Base-by-base conservation (phyloP, 768 basidiomycete genomes). In the Podaxis sp. region DNA sequence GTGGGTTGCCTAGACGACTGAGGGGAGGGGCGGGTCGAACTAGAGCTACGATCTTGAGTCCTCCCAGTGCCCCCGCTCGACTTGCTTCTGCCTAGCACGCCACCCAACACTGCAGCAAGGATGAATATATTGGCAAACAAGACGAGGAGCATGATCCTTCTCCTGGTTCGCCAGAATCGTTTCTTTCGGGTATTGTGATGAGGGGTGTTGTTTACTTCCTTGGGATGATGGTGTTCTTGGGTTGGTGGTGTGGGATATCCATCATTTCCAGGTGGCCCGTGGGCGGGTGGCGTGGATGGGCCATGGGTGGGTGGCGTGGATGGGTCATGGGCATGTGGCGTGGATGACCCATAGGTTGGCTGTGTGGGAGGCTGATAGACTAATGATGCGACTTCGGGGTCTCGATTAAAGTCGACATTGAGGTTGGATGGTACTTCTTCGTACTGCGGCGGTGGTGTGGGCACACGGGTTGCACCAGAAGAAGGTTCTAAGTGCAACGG, bases 41-140 rank as follows among this genome's bases (percentile, higher is more conserved):
- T 32, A 6, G 28, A 32, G 28, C 28, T 32, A 32, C 28, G 28
- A 32, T 9, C 28, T 9, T 9, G 28, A 32, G 28, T 1, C 28
- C 28, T 7, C 9, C 28, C 28, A 32, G 9, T 18, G 42, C 6
- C 13, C 18, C 14, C 1, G 42, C 3, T 53, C 35, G 32, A 6
- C 16, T 1, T 37, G 6, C 9, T 4, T 11, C 14, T 21, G 16
- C 55, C 59, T 18, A 64, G 50, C 5, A 64, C 63, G 5, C 59
- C 59, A 7, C 63, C 59, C 2, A 61, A 32, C 25, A 61, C 50
- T 11, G 55, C 63, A 5, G 50, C 59, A 9, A 61, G 27, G 32
- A 64, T 54, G 18, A 61, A n/a, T 3, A 25, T 50, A 10, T 25
- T 21, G 16, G 18, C n/a, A 5, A 61, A 9, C 11, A 18, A 51